Evolutionary conservation across 2,329 filamentous ascomycete genomes (phyloP).

Genomic region (Cercospora berteroae): DNA sequence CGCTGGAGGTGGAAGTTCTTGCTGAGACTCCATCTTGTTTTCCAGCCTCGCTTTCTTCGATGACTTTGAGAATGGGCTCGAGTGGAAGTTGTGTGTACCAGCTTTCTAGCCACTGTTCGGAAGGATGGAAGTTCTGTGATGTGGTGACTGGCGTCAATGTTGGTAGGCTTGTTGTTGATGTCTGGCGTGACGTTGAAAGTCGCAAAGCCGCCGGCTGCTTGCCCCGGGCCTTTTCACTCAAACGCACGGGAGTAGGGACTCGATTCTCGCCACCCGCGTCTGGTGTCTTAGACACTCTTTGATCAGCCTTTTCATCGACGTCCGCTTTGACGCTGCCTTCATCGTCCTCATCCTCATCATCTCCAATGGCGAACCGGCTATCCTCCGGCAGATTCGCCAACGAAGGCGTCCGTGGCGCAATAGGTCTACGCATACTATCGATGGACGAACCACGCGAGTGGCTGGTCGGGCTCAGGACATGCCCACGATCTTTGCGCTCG

Average conservation of each 20-base stretch:
- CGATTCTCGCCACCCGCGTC: neutral
- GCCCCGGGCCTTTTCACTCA: constrained; percentile 95
- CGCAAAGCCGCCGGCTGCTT: constrained; percentile 75
- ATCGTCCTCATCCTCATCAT: constrained; percentile 67
- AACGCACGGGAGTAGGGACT: constrained; percentile 46
- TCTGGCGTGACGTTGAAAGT: constrained; percentile 61
- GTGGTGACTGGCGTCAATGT: constrained; percentile 56
- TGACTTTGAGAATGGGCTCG: constrained; percentile 49
- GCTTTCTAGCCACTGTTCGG: constrained; percentile 79
- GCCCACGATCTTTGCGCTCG: constrained; percentile 56
- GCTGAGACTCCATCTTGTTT: constrained; percentile 11
- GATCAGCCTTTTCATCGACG: neutral
- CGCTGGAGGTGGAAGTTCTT: constrained; percentile 12
- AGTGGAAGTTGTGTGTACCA: constrained; percentile 93
- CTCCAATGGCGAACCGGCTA: constrained; percentile 73
- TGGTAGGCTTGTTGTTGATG: constrained; percentile 72
- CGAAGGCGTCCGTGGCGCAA: constrained; percentile 54
- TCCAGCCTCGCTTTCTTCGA: constrained; percentile 21
- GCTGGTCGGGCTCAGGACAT: constrained; percentile 34
- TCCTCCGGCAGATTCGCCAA: constrained; percentile 66
- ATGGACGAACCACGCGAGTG: constrained; percentile 57
- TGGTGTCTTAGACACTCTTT: neutral
- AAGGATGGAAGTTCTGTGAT: constrained; percentile 65
- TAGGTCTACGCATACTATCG: constrained; percentile 67
- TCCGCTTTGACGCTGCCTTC: constrained; percentile 22